Conservation (phyloP, 148 eudicot species). For the Salicornia ramosissima region DNA sequence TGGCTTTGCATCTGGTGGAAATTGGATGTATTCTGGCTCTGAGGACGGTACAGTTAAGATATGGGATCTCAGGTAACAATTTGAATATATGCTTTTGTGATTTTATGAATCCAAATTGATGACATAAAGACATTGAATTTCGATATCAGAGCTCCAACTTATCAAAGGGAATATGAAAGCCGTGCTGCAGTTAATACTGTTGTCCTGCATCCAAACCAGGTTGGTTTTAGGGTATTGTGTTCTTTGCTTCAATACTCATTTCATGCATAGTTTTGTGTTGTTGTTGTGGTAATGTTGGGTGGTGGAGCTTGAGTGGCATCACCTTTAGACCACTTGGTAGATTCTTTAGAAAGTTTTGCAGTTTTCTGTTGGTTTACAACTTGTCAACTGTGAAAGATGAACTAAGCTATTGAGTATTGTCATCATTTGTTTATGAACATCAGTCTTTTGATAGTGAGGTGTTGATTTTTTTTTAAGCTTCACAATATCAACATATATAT, state of each 20-base stretch:
- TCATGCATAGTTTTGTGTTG: not conserved
- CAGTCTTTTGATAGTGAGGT: not conserved
- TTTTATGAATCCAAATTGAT: not conserved
- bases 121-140: not conserved
- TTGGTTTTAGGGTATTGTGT: slow-evolving; percentile 14
- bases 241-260: not conserved
- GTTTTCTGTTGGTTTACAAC: not conserved
- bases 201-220: slow-evolving; percentile 98
- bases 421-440: not conserved
- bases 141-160: slow-evolving; percentile 77
- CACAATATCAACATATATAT: too few relatives aligned
- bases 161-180: slow-evolving; percentile 97
- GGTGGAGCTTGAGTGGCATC: not conserved
- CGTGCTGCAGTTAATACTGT: slow-evolving; percentile 99
- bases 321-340: not conserved
- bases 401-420: not conserved
- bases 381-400: not conserved
- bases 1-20: slow-evolving; percentile 94
- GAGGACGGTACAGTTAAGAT: slow-evolving; percentile 99
- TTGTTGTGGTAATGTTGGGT: not conserved
- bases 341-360: not conserved
- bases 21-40: slow-evolving; percentile 99
- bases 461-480: too few relatives aligned
- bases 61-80: slow-evolving; percentile 83
- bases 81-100: not conserved